Conservation (phyloP, 345 rosid species). For the Moricandia arvensis region DNA sequence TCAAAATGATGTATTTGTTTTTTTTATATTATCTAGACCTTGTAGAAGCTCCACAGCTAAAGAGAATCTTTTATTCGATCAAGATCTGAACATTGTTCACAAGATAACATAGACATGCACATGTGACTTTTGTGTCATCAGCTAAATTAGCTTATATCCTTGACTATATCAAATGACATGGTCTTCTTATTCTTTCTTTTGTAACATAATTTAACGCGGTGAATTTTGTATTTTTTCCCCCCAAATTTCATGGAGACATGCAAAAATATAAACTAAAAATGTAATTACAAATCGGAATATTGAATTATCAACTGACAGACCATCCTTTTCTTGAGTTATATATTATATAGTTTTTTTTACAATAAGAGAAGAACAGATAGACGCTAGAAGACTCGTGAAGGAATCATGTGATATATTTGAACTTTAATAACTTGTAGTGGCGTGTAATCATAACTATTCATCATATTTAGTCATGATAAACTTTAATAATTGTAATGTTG, state of each 20-base stretch:
- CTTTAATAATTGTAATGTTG: neutral
- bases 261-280: neutral
- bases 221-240: neutral
- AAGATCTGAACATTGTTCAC: slow-evolving; percentile 28
- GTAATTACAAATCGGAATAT: neutral
- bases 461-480: neutral
- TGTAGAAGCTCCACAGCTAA: neutral
- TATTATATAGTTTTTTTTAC: neutral
- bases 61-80: slow-evolving; percentile 13
- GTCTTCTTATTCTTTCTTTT: neutral
- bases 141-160: slow-evolving; percentile 12
- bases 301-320: neutral
- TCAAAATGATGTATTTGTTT: neutral
- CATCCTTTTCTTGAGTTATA: neutral
- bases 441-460: neutral
- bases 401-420: neutral
- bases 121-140: slow-evolving; percentile 16
- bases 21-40: slow-evolving; percentile 1
- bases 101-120: slow-evolving; percentile 29
- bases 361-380: neutral
- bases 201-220: neutral
- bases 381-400: neutral
- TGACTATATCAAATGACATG: neutral
- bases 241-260: neutral
- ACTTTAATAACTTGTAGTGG: neutral